Evolutionary conservation across 768 basidiomycete genomes (phyloP).

Genomic region (Roridomyces roridus): DNA sequence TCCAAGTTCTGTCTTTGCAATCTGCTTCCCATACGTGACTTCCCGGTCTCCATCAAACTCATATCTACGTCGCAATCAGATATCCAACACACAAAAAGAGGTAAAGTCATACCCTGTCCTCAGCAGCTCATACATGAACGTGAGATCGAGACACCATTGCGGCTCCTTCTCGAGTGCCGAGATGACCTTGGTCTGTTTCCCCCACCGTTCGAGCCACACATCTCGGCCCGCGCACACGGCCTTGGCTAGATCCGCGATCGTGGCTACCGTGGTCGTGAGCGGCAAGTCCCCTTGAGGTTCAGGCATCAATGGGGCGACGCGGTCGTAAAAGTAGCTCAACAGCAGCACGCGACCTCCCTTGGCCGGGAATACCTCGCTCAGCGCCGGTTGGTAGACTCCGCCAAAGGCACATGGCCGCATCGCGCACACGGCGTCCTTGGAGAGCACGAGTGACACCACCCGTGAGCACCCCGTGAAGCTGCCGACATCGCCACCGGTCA

Average conservation of each 20-base stretch:
- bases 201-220: conserved; percentile 64
- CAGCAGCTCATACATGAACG: conserved; percentile 91
- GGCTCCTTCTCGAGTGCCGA: conserved; percentile 82
- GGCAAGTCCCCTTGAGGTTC: background rate
- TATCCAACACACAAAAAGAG: background rate
- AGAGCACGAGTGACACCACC: conserved; percentile 87
- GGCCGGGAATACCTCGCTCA: conserved; percentile 84
- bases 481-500: conserved; percentile 85
- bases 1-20: conserved; percentile 89
- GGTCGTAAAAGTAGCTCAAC: conserved; percentile 99
- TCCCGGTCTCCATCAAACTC: conserved; percentile 78
- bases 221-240: conserved; percentile 75
- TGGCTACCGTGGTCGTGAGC: conserved; percentile 24
- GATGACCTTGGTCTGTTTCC: conserved; percentile 38
- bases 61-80: conserved; percentile 46
- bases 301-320: conserved; percentile 77
- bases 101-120: conserved; percentile 60
- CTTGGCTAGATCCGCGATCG: conserved; percentile 67
- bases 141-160: conserved; percentile 95
- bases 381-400: conserved; percentile 95
- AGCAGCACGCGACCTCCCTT: conserved; percentile 78
- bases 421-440: conserved; percentile 94
- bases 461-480: conserved; percentile 86
- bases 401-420: conserved; percentile 96
- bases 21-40: conserved; percentile 84